A percentile compares a stretch with the other conserved stretches of the same genome.
Evolutionary conservation across 202 grass and related monocot genomes (phyloP).

Genomic region (Hordeum pubiflorum): DNA sequence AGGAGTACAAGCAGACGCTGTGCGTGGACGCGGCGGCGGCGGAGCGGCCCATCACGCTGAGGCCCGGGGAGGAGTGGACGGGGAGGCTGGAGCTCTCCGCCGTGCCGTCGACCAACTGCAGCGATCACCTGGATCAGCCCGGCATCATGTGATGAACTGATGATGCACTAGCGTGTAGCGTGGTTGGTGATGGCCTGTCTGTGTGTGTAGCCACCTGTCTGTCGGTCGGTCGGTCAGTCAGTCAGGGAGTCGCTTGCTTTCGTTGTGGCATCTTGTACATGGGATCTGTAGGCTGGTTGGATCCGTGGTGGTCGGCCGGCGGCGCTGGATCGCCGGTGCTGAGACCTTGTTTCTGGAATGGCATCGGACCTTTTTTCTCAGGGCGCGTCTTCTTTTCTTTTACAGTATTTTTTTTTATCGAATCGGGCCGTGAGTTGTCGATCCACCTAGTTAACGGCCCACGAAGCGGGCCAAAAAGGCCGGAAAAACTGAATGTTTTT

Average conservation of each 20-base stretch:
- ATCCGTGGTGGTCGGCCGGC: no score
- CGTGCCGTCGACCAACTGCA: conserved; percentile 70
- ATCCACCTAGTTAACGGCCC: no score
- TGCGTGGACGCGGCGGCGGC: conserved; percentile 68
- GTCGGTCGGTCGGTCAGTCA: no score
- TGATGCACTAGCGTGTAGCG: neutral
- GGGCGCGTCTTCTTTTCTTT: no score
- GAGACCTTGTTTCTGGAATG: no score
- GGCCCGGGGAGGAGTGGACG: conserved; percentile 91
- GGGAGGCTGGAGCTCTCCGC: conserved; percentile 66
- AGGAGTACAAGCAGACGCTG: conserved; percentile 91
- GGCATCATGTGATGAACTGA: conserved; percentile 14
- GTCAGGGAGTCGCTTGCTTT: neutral
- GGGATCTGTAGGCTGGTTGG: no score
- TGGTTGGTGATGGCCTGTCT: neutral
- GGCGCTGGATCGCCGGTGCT: no score
- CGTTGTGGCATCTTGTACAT: conserved; percentile 31
- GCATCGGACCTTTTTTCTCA: no score
- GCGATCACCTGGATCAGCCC: conserved; percentile 64
- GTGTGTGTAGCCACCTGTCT: neutral
- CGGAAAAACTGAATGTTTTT: no score
- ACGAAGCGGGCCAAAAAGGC: no score
- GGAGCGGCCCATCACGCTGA: conserved; percentile 61
- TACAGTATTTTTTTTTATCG: no score
- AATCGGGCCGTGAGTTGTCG: no score